Evolutionary conservation across 2,329 filamentous ascomycete species (phyloP), one percentile per base, ranked within the genome.

Genomic region (Arthrobotrys conoides): DNA sequence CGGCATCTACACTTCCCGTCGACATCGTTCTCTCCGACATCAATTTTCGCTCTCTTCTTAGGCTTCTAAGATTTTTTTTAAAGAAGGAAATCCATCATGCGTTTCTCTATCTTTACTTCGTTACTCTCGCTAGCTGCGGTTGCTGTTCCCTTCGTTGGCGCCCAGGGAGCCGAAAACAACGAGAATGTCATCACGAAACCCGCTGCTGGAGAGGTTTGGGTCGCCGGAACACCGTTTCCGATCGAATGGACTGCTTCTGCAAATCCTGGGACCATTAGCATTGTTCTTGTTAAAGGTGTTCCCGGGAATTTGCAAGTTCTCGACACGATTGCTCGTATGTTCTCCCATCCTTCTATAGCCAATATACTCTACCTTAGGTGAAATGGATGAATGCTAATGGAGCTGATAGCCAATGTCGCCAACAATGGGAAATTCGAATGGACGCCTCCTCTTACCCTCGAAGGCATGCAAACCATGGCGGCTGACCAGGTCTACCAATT

Each of bases 341-440:
- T 36, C 33, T 24, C 44, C n/a, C 18, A 46, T 20, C 46, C 22
- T 24, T 59, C 49, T 38, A 18, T n/a, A 33, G 22, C 18, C 14
- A 9, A 22, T 3, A n/a, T 18, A 3, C 33, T 1, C 5, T 36
- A 36, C 9, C 9, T 36, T 46, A n/a, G n/a, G 9, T 46, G 44
- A 9, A 46, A 18, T 8, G n/a, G n/a, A 18, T 18, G 44, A 5
- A 46, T 46, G 18, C 44, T 46, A 46, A 46, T 30, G 14, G 18
- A 18, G 1, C 8, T 18, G 46, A 48, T 53, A 78, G 75, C 67
- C 16, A 57, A 24, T 41, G 48, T 78, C 36, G 68, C 68, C 24
- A 78, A 78, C 18, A 78, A 63, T 22, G 75, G 75, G 6, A 78
- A 72, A 20, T 78, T 78, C 55, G 24, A 68, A 65, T 78, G 75